phyloP scores from a whole-genome alignment of 441 rosid species.

The Hura crepitans region DNA sequence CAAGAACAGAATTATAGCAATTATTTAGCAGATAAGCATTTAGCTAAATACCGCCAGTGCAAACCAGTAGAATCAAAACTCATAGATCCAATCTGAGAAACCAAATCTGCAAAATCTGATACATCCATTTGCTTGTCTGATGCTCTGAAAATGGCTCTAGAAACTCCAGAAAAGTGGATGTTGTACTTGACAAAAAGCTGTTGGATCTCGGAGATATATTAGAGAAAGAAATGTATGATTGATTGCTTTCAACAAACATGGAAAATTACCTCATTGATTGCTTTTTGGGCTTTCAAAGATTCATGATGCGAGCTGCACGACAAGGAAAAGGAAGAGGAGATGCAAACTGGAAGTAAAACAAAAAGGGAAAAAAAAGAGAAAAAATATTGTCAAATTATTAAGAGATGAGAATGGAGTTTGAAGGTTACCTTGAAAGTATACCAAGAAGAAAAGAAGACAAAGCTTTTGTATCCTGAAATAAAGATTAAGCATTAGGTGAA shows the following conservation, averaged over 20 bases:
- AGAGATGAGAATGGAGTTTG: not conserved
- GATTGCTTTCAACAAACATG: constrained; percentile 14
- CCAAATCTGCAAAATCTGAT: constrained; percentile 66
- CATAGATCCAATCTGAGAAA: constrained; percentile 85
- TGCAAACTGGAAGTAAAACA: constrained; percentile 13
- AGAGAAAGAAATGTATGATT: constrained; percentile 17
- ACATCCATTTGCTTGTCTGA: constrained; percentile 59
- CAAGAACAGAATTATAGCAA: constrained; percentile 8
- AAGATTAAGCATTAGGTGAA: constrained; percentile 36
- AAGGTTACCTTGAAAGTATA: constrained; percentile 78
- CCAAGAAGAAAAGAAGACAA: constrained; percentile 80
- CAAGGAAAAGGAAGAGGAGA: constrained; percentile 24
- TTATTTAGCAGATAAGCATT: constrained; percentile 20
- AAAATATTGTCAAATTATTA: constrained; percentile 6
- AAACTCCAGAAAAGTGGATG: constrained; percentile 88
- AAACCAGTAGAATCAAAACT: constrained; percentile 85
- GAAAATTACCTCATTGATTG: constrained; percentile 78
- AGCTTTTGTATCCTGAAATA: constrained; percentile 77
- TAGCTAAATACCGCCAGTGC: constrained; percentile 86
- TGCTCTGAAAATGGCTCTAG: constrained; percentile 71
- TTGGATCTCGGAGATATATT: constrained; percentile 26
- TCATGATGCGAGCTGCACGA: constrained; percentile 90
- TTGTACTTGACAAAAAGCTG: constrained; percentile 99
- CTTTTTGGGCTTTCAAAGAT: constrained; percentile 90
- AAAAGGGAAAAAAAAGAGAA: not conserved